A percentile compares a stretch with the other conserved stretches of the same genome.
These are phyloP conservation scores for Arabidopsis arenosa DNA, from an alignment of 345 rosid species.

Conservation along the genomic window DNA sequence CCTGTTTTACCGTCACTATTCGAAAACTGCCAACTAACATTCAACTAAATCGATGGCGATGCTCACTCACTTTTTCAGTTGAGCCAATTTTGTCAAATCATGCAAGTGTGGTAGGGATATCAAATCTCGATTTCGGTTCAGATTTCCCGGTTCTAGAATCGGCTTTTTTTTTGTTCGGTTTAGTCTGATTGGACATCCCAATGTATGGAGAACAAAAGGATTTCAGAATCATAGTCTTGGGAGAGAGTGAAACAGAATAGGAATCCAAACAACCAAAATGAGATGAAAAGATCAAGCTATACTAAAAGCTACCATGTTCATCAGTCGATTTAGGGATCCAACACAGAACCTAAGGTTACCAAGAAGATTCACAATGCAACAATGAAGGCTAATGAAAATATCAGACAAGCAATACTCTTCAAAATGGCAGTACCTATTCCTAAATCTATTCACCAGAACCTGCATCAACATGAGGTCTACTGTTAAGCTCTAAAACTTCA, in stretches of 20 bases:
- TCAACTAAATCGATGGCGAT: constrained; percentile 8
- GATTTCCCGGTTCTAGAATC: background rate
- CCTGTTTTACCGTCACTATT: background rate
- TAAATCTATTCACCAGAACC: constrained; percentile 2
- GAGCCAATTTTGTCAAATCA: constrained; percentile 8
- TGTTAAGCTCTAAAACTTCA: background rate
- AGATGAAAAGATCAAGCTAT: constrained; percentile 3
- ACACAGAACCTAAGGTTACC: background rate
- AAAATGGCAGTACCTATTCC: background rate
- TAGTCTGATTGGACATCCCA: background rate
- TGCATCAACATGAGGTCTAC: background rate
- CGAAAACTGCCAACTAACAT: constrained; percentile 1
- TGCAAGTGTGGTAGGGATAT: background rate
- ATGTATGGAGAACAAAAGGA: background rate
- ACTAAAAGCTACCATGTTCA: constrained; percentile 1
- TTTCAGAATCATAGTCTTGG: background rate
- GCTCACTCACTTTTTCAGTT: constrained; percentile 14
- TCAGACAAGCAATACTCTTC: background rate
- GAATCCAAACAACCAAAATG: background rate
- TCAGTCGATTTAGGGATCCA: background rate
- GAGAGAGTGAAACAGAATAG: background rate
- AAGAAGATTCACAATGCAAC: background rate
- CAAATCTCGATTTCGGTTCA: background rate
- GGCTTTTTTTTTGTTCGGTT: background rate
- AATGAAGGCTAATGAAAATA: background rate